A percentile compares a stretch with the other conserved stretches of the same genome.
Evolutionary conservation across 768 basidiomycete species (phyloP).

Genomic region (Dacryopinax primogenitus): DNA sequence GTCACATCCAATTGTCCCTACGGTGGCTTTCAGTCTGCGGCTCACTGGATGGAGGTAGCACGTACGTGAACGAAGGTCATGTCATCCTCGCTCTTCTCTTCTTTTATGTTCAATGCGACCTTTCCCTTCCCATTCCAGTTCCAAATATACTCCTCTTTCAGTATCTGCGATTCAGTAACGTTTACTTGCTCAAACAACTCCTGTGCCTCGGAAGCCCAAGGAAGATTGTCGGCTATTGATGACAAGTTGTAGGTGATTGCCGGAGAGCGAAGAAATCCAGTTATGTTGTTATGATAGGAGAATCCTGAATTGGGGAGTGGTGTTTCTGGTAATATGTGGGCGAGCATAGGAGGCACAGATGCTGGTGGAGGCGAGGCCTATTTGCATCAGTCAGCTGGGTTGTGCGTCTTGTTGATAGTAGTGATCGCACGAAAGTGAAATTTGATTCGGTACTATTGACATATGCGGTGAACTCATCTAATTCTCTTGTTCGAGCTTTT

Average conservation of each 20-base stretch:
- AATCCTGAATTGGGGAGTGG: constrained; percentile 34
- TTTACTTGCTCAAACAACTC: constrained; percentile 40
- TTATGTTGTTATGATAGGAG: constrained; percentile 64
- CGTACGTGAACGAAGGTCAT: constrained; percentile 56
- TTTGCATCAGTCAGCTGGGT: constrained; percentile 12
- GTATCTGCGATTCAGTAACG: constrained; percentile 28
- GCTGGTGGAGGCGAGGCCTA: constrained; percentile 39
- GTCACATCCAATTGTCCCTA: constrained; percentile 54
- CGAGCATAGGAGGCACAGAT: constrained; percentile 37
- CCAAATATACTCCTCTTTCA: constrained; percentile 43
- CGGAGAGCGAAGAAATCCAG: constrained; percentile 62
- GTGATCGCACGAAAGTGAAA: constrained; percentile 44
- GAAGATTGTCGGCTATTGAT: constrained; percentile 23
- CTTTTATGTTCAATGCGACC: constrained; percentile 51
- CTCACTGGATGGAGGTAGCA: constrained; percentile 12
- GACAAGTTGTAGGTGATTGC: constrained; percentile 54
- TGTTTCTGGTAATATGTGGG: constrained; percentile 36
- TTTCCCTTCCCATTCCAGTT: constrained; percentile 56
- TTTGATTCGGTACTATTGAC: constrained; percentile 52
- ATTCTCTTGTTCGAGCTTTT: constrained; percentile 48
- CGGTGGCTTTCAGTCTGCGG: constrained; percentile 3
- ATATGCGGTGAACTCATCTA: constrained; percentile 47
- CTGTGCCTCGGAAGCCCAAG: constrained; percentile 43
- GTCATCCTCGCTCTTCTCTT: constrained; percentile 37
- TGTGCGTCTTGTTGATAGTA: constrained; percentile 1